Percentiles rank a stretch among this genome's conserved stretches.
Conservation (phyloP, 495 filamentous ascomycete genomes). For the Lasiosphaeris hirsuta region DNA sequence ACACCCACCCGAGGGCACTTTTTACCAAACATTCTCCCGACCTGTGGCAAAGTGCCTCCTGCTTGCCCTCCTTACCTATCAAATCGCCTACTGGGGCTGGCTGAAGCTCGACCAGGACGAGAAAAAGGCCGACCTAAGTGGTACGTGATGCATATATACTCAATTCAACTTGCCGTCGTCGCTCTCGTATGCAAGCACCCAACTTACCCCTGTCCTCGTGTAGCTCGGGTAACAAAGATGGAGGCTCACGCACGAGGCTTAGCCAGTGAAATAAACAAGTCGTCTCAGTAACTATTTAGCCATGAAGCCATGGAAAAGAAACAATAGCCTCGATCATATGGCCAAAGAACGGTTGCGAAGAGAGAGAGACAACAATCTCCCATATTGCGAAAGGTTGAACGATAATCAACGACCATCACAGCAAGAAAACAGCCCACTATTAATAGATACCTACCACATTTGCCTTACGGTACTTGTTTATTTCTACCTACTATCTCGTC, state of each 20-base stretch:
- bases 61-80: constrained; percentile 83
- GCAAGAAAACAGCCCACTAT: too few species aligned
- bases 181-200: neutral
- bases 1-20: constrained; percentile 51
- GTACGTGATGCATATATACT: constrained; percentile 18
- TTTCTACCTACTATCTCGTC: too few species aligned
- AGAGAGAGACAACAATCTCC: neutral
- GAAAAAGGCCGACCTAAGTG: constrained; percentile 57
- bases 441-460: too few species aligned
- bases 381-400: neutral
- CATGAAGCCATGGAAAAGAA: neutral
- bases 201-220: neutral
- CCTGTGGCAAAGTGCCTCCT: constrained; percentile 85
- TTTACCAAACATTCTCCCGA: constrained; percentile 75
- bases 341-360: neutral
- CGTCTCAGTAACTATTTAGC: too few species aligned
- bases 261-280: neutral
- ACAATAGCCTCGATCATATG: too few species aligned
- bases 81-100: constrained; percentile 82
- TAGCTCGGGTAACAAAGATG: neutral
- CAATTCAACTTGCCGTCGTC: neutral
- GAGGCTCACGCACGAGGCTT: neutral
- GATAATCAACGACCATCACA: neutral
- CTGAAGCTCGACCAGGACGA: constrained; percentile 79
- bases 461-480: too few species aligned